A percentile compares a stretch with the other conserved stretches of the same genome.
phyloP scores from a whole-genome alignment of 2,329 filamentous ascomycete genomes.

The Myriosclerotinia curreyana region DNA sequence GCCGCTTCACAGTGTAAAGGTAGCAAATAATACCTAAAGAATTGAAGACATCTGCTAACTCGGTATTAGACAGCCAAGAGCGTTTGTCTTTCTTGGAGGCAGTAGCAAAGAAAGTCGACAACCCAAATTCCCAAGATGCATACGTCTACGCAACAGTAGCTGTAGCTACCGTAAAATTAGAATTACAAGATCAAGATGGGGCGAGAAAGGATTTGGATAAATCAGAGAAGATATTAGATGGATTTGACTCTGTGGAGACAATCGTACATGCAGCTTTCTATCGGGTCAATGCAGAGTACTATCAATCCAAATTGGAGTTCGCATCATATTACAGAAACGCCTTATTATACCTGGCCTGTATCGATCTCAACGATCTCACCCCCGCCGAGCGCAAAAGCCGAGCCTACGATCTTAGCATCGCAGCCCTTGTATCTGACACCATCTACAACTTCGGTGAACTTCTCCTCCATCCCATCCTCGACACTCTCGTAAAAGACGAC shows the following conservation, averaged over 20 bases:
- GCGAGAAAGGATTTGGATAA: slow-evolving; percentile 83
- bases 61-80: slow-evolving; percentile 71
- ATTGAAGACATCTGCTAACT: slow-evolving; percentile 23
- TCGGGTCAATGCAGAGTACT: slow-evolving; percentile 90
- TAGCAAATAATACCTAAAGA: slow-evolving; percentile 40
- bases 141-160: slow-evolving; percentile 92
- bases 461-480: slow-evolving; percentile 93
- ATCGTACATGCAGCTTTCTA: slow-evolving; percentile 97
- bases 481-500: slow-evolving; percentile 74
- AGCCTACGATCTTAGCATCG: slow-evolving; percentile 89
- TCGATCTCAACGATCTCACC: slow-evolving; percentile 74
- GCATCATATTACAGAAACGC: slow-evolving; percentile 97
- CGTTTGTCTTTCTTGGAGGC: slow-evolving; percentile 80
- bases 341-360: slow-evolving; percentile 94
- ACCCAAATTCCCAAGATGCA: slow-evolving; percentile 89
- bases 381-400: slow-evolving; percentile 73
- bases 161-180: slow-evolving; percentile 82
- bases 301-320: slow-evolving; percentile 88
- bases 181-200: slow-evolving; percentile 73
- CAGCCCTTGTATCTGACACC: slow-evolving; percentile 85
- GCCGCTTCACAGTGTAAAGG: slow-evolving; percentile 81
- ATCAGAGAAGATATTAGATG: slow-evolving; percentile 83
- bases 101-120: slow-evolving; percentile 84
- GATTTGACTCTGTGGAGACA: slow-evolving; percentile 92
- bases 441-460: slow-evolving; percentile 99